Base-by-base conservation (phyloP, 371 early-diverging fungal genomes). In the Cokeromyces recurvatus region DNA sequence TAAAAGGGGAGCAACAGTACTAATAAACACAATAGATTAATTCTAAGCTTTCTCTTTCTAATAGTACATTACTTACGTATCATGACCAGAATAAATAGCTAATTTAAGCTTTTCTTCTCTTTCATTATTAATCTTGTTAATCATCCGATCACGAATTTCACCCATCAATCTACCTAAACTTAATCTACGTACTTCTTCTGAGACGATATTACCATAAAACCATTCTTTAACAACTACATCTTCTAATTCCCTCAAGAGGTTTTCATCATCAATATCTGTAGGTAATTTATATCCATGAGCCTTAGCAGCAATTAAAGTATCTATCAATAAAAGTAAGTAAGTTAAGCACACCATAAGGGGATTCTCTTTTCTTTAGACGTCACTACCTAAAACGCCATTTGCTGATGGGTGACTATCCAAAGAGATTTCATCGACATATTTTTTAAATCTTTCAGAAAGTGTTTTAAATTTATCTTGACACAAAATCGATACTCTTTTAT, bases 41-140 rank as follows among this genome's bases (percentile, higher is more conserved):
- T 11, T 27, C 11, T 11, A 5, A 27, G 11, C 29, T 27, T 7
- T 5, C 29, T 7, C 29, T 27, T 11, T 27, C 29, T 11, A 27
- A 27, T n/a, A 6, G n/a, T n/a, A 4, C 10, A 43, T 4, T 31
- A 11, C 63, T 48, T 69, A 80, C 77, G 87, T 80, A 56, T 89
- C 89, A 59, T 90, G 91, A 32, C 86, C 89, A 51, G 86, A 85
- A 59, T 83, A 89, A 29, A 90, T 53, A 8, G 81, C 76, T 56
- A 86, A 54, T 51, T 83, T 84, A 12, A 58, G 38, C 14, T 78
- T 64, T 14, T 69, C 66, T 24, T 62, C 53, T 22, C 54, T 62
- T 11, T 55, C 66, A 2, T 23, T 24, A n/a, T 62, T 56, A 17
- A 66, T 68, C 8, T 48, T 41, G 25, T 53, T 52, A 7, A 53